Conservation (phyloP, 2,329 filamentous ascomycete species). For the Colletotrichum sp. region DNA sequence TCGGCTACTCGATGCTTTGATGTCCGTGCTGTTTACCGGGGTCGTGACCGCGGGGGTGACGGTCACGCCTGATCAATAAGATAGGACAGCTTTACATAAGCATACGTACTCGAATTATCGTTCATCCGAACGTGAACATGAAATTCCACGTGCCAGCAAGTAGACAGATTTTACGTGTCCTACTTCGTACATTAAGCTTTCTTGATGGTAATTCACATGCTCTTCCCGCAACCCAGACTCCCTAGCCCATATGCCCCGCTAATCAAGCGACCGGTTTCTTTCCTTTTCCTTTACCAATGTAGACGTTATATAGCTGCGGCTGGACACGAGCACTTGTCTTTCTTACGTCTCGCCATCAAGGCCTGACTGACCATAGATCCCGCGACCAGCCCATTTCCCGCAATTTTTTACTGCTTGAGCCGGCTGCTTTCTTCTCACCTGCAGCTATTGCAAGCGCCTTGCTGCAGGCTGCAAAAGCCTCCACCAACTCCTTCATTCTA, state of each 20-base stretch:
- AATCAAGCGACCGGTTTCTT: not conserved
- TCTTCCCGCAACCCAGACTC: not conserved
- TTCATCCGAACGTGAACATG: not conserved
- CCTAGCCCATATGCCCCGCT: not conserved
- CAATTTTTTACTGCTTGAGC: conserved; percentile 62
- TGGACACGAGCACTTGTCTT: not conserved
- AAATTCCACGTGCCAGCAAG: not conserved
- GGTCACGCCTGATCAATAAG: not conserved
- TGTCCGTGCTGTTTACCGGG: not conserved
- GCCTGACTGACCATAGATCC: conserved; percentile 66
- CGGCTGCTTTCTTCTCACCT: conserved; percentile 56
- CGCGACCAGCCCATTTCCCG: conserved; percentile 67
- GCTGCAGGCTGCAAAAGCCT: conserved; percentile 78
- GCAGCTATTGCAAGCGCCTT: conserved; percentile 69
- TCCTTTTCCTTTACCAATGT: not conserved
- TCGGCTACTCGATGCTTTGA: not conserved
- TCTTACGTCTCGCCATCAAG: conserved; percentile 22
- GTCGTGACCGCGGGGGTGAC: not conserved
- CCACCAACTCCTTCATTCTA: conserved; percentile 77
- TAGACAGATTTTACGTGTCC: not conserved
- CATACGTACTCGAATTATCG: not conserved
- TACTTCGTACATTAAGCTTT: not conserved
- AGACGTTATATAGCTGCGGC: not conserved
- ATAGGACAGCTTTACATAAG: not conserved
- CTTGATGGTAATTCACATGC: not conserved